Conservation (phyloP, 83 land plant species). For the Picea mariana region DNA sequence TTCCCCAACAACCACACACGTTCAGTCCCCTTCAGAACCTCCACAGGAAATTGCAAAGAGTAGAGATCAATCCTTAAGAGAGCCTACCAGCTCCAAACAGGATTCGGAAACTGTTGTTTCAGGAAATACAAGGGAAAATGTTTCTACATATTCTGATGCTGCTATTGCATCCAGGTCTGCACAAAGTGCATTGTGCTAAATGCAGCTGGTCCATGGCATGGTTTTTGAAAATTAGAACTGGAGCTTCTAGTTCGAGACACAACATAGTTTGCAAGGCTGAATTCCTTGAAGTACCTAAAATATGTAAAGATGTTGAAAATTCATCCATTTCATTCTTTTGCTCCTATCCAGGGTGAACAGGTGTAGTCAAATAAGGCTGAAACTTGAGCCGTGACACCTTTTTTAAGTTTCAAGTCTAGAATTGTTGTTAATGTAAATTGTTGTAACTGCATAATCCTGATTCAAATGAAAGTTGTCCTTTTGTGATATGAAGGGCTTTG, state of each 20-base stretch:
- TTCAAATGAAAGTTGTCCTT: constrained; percentile 1
- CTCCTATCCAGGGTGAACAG: not conserved
- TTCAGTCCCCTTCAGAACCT: constrained; percentile 24
- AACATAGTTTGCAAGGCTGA: not conserved
- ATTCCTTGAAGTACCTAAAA: constrained; percentile 13
- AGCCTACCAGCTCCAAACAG: constrained; percentile 13
- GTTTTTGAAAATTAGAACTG: not conserved
- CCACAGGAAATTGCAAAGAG: constrained; percentile 22
- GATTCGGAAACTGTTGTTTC: constrained; percentile 5
- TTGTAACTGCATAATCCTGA: not conserved
- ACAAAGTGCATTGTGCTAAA: constrained; percentile 21
- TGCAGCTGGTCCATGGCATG: not conserved
- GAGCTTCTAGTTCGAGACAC: not conserved
- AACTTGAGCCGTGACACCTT: constrained; percentile 2
- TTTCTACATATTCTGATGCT: constrained; percentile 14
- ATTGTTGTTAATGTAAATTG: not conserved
- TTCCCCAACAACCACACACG: constrained; percentile 6
- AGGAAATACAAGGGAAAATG: constrained; percentile 9
- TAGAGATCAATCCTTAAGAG: constrained; percentile 15
- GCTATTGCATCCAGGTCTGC: constrained; percentile 15
- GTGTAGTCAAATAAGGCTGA: constrained; percentile 14
- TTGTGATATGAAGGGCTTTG: not conserved
- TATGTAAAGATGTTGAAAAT: constrained; percentile 9
- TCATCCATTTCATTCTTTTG: constrained; percentile 13
- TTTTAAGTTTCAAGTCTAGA: not conserved